Percentiles rank a stretch among this genome's conserved stretches.
Evolutionary conservation across 768 basidiomycete species (phyloP).

Genomic region (Leccinum fibrillosum): DNA sequence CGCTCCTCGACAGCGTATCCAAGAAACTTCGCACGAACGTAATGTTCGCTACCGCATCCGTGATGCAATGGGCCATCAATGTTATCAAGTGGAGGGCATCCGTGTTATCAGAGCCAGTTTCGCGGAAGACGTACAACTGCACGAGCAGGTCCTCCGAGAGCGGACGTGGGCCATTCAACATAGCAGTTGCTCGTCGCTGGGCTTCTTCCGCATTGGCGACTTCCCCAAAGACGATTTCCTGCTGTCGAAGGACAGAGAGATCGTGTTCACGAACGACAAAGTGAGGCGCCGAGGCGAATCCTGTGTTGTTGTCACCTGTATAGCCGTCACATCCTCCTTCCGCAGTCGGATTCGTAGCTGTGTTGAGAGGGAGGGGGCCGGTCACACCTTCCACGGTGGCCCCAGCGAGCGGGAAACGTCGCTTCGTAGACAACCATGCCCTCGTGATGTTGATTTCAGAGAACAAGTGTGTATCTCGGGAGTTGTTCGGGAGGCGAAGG

Average conservation of each 20-base stretch:
- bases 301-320: background rate
- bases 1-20: slow-evolving; percentile 32
- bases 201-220: slow-evolving; percentile 37
- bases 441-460: slow-evolving; percentile 34
- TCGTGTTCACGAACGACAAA: slow-evolving; percentile 43
- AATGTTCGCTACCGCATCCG: slow-evolving; percentile 45
- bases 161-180: slow-evolving; percentile 34
- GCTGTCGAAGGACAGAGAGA: slow-evolving; percentile 29
- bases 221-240: slow-evolving; percentile 38
- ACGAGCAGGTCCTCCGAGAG: slow-evolving; percentile 43
- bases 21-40: slow-evolving; percentile 45
- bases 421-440: slow-evolving; percentile 48
- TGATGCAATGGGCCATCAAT: slow-evolving; percentile 46
- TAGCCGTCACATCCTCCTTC: background rate
- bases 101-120: slow-evolving; percentile 28
- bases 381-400: slow-evolving; percentile 32
- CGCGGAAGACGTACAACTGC: slow-evolving; percentile 40
- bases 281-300: slow-evolving; percentile 14
- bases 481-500: slow-evolving; percentile 25
- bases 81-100: slow-evolving; percentile 42
- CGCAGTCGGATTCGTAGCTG: background rate
- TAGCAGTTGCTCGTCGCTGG: slow-evolving; percentile 21
- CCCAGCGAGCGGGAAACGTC: slow-evolving; percentile 47
- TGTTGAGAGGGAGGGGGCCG: background rate
- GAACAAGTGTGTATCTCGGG: slow-evolving; percentile 22